Conservation (phyloP, 2,329 filamentous ascomycete genomes). For the Trichoderma koningii region DNA sequence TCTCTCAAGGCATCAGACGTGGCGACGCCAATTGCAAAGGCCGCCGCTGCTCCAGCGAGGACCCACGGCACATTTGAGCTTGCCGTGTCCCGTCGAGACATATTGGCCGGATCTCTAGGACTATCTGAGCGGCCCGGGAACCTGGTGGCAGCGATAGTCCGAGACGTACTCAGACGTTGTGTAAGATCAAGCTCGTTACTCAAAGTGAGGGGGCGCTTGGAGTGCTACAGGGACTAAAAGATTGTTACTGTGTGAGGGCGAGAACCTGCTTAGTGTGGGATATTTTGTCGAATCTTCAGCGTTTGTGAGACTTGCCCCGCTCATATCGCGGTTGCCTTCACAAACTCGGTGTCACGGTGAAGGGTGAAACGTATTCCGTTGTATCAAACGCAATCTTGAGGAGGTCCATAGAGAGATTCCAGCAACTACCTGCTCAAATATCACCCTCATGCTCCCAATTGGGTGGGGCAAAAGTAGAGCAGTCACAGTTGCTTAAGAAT, state of each 20-base stretch:
- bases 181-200: not conserved
- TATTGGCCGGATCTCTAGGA: not conserved
- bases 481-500: no score
- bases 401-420: no score
- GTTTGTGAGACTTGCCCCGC: no score
- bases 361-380: no score
- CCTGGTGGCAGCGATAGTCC: not conserved
- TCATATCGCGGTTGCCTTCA: no score
- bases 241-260: not conserved
- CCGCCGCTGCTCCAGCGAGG: not conserved
- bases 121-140: not conserved
- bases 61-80: conserved; percentile 8
- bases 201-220: not conserved
- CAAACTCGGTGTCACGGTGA: no score
- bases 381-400: no score
- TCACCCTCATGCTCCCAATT: no score
- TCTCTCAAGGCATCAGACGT: conserved; percentile 12
- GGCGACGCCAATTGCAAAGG: conserved; percentile 22
- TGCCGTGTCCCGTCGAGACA: conserved; percentile 4
- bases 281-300: no score
- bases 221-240: not conserved
- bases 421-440: no score
- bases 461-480: no score
- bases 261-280: no score
- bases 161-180: not conserved